Evolutionary conservation across 2,329 filamentous ascomycete genomes (phyloP).

Genomic region (Monosporascus sp.): DNA sequence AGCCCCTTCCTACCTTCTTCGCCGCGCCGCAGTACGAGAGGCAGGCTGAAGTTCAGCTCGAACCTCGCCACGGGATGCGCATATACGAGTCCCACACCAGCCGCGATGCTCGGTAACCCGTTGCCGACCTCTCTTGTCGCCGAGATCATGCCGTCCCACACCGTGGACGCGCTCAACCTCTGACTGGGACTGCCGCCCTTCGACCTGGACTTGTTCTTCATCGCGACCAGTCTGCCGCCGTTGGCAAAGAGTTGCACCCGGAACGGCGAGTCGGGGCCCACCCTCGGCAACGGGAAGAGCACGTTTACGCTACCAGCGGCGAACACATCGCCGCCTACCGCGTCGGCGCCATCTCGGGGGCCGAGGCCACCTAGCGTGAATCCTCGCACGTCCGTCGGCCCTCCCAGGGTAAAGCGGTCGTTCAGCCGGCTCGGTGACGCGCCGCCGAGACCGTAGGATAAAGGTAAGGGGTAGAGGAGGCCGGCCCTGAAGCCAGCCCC

Average conservation of each 20-base stretch:
- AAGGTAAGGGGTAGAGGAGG: slow-evolving; percentile 73
- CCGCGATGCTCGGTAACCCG: slow-evolving; percentile 77
- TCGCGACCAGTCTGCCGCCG: slow-evolving; percentile 74
- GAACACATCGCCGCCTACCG: slow-evolving; percentile 87
- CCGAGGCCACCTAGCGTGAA: slow-evolving; percentile 88
- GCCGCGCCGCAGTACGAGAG: slow-evolving; percentile 71
- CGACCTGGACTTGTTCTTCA: slow-evolving; percentile 54
- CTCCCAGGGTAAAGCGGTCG: slow-evolving; percentile 91
- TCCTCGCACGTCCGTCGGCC: slow-evolving; percentile 88
- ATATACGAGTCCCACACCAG: slow-evolving; percentile 87
- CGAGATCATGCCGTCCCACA: slow-evolving; percentile 46
- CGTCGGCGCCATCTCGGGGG: slow-evolving; percentile 77
- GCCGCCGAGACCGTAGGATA: slow-evolving; percentile 47
- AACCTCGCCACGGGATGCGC: slow-evolving; percentile 90
- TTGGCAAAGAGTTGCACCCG: slow-evolving; percentile 89
- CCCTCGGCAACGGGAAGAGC: slow-evolving; percentile 75
- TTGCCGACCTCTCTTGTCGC: slow-evolving; percentile 67
- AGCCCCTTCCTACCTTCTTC: slow-evolving; percentile 88
- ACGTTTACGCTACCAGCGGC: slow-evolving; percentile 84
- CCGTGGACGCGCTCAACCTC: slow-evolving; percentile 35
- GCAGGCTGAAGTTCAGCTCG: slow-evolving; percentile 91
- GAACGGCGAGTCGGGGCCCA: slow-evolving; percentile 77
- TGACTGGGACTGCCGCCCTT: slow-evolving; percentile 27
- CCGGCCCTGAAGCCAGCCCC: slow-evolving; percentile 78
- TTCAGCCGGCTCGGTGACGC: slow-evolving; percentile 74